Conservation (phyloP, 176 grass and related monocot species). For the Puccinellia tenuiflora region DNA sequence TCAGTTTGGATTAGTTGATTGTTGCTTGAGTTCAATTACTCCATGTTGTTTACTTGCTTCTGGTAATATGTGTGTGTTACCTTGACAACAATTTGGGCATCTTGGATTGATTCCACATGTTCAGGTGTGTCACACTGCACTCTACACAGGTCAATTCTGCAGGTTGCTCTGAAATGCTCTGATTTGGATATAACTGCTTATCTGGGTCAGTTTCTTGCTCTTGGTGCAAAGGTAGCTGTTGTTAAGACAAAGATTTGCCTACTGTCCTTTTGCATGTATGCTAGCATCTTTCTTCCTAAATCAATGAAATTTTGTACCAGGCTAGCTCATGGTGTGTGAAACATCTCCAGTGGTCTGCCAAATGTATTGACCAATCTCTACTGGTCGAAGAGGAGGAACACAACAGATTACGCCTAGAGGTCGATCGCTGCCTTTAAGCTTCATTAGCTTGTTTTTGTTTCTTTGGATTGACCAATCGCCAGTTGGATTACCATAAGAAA, state of each 20-base stretch:
- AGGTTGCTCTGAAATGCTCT: constrained; percentile 63
- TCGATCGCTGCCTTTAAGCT: constrained; percentile 34
- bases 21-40: not conserved
- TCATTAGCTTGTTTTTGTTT: too few species aligned
- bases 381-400: constrained; percentile 50
- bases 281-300: not conserved
- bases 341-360: constrained; percentile 36
- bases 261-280: not conserved
- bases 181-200: constrained; percentile 28
- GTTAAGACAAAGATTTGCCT: not conserved
- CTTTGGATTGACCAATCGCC: not conserved
- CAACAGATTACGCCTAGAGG: constrained; percentile 55
- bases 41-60: not conserved
- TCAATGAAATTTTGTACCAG: constrained; percentile 32
- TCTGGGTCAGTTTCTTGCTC: constrained; percentile 48
- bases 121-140: constrained; percentile 56
- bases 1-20: not conserved
- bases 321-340: constrained; percentile 75
- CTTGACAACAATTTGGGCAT: constrained; percentile 56
- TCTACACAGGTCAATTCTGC: constrained; percentile 67
- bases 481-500: not conserved
- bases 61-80: not conserved
- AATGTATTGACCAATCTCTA: constrained; percentile 39
- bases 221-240: constrained; percentile 57
- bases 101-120: constrained; percentile 69